Evolutionary conservation across 257 asterid species (phyloP).

Genomic region (Solanum dulcamara): DNA sequence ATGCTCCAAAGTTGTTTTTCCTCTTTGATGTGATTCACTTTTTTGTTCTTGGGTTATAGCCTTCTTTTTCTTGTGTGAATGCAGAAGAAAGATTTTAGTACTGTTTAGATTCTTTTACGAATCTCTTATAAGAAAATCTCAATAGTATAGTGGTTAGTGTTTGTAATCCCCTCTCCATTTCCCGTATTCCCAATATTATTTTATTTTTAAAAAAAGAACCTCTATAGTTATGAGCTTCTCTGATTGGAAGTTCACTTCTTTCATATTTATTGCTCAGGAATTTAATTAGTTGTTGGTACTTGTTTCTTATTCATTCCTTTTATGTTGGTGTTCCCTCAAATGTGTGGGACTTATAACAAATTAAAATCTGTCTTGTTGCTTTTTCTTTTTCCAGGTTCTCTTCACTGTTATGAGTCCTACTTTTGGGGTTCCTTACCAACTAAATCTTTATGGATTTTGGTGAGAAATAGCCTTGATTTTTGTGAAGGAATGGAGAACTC

Average conservation of each 20-base stretch:
- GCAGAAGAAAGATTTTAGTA: not conserved
- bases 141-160: not conserved
- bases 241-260: not conserved
- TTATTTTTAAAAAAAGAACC: too few relatives aligned
- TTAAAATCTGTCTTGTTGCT: constrained; percentile 9
- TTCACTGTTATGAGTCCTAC: not conserved
- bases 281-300: not conserved
- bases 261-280: not conserved
- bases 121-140: not conserved
- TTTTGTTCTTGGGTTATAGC: not conserved
- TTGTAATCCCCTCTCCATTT: not conserved
- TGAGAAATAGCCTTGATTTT: constrained; percentile 10
- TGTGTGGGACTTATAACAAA: constrained; percentile 1
- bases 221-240: not conserved
- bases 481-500: constrained; percentile 27
- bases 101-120: not conserved
- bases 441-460: constrained; percentile 22
- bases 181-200: too few relatives aligned
- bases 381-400: constrained; percentile 16
- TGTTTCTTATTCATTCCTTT: not conserved
- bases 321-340: constrained; percentile 7
- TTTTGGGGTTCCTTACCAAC: not conserved
- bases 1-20: not conserved
- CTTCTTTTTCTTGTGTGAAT: not conserved
- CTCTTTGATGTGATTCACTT: not conserved